phyloP scores from a whole-genome alignment of 257 asterid genomes.

The Cordia subcordata region DNA sequence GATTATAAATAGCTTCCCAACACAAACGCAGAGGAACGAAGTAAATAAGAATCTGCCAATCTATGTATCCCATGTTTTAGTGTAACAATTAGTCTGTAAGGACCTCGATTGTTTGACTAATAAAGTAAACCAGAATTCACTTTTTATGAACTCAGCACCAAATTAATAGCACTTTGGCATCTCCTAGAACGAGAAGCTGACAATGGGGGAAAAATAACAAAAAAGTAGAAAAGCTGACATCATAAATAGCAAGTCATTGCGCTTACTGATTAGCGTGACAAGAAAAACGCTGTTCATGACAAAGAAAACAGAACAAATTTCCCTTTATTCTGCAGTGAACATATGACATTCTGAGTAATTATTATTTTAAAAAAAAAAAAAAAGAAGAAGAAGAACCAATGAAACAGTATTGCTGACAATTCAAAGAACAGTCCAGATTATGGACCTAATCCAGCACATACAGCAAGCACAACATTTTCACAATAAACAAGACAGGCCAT shows the following conservation, averaged over 20 bases:
- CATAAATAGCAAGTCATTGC: too few relatives aligned
- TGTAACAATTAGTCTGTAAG: background rate
- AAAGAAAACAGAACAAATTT: background rate
- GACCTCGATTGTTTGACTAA: background rate
- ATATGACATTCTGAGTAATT: background rate
- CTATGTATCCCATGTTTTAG: too few relatives aligned
- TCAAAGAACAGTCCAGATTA: background rate
- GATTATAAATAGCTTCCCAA: too few relatives aligned
- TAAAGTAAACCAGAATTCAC: background rate
- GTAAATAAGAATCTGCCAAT: too few relatives aligned
- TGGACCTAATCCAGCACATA: background rate
- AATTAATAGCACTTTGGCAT: too few relatives aligned
- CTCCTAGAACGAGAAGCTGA: background rate
- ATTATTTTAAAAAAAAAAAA: too few relatives aligned
- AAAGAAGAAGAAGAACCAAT: too few relatives aligned
- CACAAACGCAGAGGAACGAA: too few relatives aligned
- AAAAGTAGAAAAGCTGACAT: background rate
- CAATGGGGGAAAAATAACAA: too few relatives aligned
- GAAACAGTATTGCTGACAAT: too few relatives aligned
- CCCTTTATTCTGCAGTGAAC: background rate
- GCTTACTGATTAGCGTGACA: background rate
- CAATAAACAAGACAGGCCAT: background rate
- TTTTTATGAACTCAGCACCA: too few relatives aligned
- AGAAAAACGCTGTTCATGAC: background rate
- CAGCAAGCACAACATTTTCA: background rate